Percentiles rank a stretch among this genome's conserved stretches.
These are phyloP conservation scores for Coprinopsis marcescibilis DNA, from an alignment of 768 basidiomycete species.

Conservation along the genomic window DNA sequence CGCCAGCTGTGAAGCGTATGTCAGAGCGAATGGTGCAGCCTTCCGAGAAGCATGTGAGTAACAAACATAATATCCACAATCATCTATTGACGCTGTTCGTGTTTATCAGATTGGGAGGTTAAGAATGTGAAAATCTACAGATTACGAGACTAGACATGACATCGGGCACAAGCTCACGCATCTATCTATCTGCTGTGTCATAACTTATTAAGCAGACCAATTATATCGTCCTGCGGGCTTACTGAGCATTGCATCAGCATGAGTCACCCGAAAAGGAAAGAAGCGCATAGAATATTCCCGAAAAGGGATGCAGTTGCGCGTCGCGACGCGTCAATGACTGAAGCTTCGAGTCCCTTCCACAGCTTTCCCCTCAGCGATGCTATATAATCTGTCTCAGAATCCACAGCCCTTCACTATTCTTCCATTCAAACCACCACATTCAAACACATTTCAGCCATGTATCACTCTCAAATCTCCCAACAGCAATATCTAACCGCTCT, in stretches of 20 bases:
- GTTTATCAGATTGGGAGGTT: slow-evolving; percentile 71
- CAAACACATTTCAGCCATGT: no score
- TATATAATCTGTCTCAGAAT: slow-evolving; percentile 2
- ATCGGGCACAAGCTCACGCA: neutral
- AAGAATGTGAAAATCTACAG: slow-evolving; percentile 65
- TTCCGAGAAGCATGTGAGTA: slow-evolving; percentile 75
- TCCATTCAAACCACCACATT: neutral
- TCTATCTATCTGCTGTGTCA: slow-evolving; percentile 4
- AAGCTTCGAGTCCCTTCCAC: neutral
- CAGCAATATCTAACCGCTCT: slow-evolving; percentile 32
- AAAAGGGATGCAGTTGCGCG: slow-evolving; percentile 3
- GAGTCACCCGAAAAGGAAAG: neutral
- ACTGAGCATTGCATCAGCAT: neutral
- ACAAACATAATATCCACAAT: neutral
- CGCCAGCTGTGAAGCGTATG: slow-evolving; percentile 74
- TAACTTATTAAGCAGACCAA: neutral
- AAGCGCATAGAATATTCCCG: neutral
- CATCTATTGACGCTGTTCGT: slow-evolving; percentile 5
- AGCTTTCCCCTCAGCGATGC: neutral
- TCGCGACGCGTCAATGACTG: slow-evolving; percentile 5
- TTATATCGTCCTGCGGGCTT: neutral
- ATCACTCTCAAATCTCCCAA: slow-evolving; percentile 19
- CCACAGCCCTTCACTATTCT: neutral
- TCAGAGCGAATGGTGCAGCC: slow-evolving; percentile 63
- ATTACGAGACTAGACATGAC: slow-evolving; percentile 15